phyloP scores from a whole-genome alignment of 306 rosid species.

The Erythrophleum fordii region DNA sequence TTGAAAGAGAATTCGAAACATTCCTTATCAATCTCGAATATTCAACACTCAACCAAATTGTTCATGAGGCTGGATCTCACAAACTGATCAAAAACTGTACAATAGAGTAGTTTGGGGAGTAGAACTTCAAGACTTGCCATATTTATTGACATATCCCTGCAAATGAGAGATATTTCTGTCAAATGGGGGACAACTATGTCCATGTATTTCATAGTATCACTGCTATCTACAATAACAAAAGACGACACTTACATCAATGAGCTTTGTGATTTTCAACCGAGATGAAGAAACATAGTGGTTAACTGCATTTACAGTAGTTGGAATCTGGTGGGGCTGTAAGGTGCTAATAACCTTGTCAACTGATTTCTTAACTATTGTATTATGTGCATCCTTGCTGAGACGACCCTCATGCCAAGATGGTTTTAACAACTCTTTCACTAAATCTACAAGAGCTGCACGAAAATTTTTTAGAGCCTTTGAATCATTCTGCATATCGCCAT shows the following conservation, averaged over 20 bases:
- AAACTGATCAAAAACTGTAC: constrained; percentile 61
- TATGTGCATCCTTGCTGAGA: constrained; percentile 84
- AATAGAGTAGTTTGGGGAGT: constrained; percentile 45
- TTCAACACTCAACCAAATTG: constrained; percentile 46
- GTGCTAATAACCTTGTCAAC: constrained; percentile 85
- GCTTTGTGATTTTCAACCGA: constrained; percentile 74
- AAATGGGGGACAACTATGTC: constrained; percentile 38
- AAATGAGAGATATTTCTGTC: constrained; percentile 51
- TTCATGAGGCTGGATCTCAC: constrained; percentile 45
- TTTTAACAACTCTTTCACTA: constrained; percentile 85
- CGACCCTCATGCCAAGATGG: constrained; percentile 89
- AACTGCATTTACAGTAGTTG: constrained; percentile 60
- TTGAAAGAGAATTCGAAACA: constrained; percentile 35
- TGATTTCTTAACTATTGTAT: constrained; percentile 75
- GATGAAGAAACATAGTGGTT: constrained; percentile 69
- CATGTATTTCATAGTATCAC: constrained; percentile 32
- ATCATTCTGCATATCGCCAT: constrained; percentile 58
- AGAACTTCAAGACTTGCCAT: constrained; percentile 76
- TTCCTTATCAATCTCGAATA: constrained; percentile 42
- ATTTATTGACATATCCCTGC: constrained; percentile 95
- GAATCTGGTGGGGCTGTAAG: constrained; percentile 75
- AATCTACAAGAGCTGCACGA: constrained; percentile 77
- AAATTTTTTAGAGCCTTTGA: constrained; percentile 57
- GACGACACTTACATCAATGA: constrained; percentile 71
- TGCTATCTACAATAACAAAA: constrained; percentile 34